phyloP scores from a whole-genome alignment of 164 flowering plant genomes.

The Santalum album region DNA sequence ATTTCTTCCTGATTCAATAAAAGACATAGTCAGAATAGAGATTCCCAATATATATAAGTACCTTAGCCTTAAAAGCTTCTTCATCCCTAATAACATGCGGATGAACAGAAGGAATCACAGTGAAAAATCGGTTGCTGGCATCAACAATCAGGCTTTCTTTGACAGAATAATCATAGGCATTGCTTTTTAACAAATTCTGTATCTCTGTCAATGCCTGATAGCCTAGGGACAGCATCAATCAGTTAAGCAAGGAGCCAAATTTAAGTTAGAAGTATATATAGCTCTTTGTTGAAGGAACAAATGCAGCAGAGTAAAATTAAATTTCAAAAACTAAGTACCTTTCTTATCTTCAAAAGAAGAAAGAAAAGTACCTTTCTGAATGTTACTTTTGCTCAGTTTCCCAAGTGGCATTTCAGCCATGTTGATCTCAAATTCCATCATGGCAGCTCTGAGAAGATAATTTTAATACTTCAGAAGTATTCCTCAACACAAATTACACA shows the following conservation, averaged over 20 bases:
- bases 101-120: slow-evolving; percentile 90
- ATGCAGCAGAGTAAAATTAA: not conserved
- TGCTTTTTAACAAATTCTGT: slow-evolving; percentile 55
- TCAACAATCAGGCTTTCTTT: slow-evolving; percentile 74
- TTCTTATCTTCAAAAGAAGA: no score
- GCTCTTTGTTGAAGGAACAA: not conserved
- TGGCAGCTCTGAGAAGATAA: slow-evolving; percentile 65
- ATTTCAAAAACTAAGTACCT: slow-evolving; percentile 15
- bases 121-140: slow-evolving; percentile 93
- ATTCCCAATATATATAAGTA: slow-evolving; percentile 11
- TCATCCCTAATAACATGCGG: slow-evolving; percentile 85
- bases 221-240: slow-evolving; percentile 35
- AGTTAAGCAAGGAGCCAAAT: not conserved
- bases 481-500: not conserved
- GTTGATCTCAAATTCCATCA: slow-evolving; percentile 96
- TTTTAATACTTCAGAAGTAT: slow-evolving; percentile 3
- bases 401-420: slow-evolving; percentile 99
- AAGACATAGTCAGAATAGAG: no score
- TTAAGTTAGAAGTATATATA: not conserved
- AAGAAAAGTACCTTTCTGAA: slow-evolving; percentile 56
- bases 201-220: slow-evolving; percentile 94
- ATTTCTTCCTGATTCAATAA: no score
- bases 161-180: slow-evolving; percentile 30
- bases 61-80: slow-evolving; percentile 84
- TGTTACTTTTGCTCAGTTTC: slow-evolving; percentile 85